A percentile compares a stretch with the other conserved stretches of the same genome.
These are phyloP conservation scores for Xerocomellus dryophilus DNA, from an alignment of 768 basidiomycete genomes.

Conservation along the genomic window DNA sequence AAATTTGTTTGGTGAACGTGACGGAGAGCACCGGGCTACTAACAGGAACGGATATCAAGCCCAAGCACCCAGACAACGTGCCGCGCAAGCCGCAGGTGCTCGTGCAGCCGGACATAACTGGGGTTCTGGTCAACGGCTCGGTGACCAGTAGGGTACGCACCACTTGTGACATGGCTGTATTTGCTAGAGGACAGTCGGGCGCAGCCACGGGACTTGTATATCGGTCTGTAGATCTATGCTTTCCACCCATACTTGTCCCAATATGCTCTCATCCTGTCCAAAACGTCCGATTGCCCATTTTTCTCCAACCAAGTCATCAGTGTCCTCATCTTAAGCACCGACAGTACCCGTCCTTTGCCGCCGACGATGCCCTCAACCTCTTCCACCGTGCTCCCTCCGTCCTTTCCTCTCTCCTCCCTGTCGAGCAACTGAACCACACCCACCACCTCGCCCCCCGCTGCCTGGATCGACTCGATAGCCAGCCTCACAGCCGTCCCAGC, in stretches of 20 bases:
- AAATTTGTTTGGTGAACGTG: constrained; percentile 43
- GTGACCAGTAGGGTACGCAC: constrained; percentile 21
- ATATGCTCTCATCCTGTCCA: constrained; percentile 75
- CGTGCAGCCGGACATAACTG: constrained; percentile 41
- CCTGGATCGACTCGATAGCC: constrained; percentile 70
- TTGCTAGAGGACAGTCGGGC: not conserved
- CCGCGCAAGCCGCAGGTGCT: constrained; percentile 15
- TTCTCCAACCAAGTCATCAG: constrained; percentile 78
- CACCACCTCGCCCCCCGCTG: constrained; percentile 75
- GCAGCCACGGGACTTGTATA: not conserved
- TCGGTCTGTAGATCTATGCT: constrained; percentile 13
- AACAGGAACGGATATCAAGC: constrained; percentile 54
- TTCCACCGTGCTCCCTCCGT: constrained; percentile 67
- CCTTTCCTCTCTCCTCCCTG: constrained; percentile 45
- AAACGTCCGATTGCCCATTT: constrained; percentile 60
- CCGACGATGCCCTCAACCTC: constrained; percentile 75
- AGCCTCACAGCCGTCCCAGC: constrained; percentile 84
- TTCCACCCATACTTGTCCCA: constrained; percentile 30
- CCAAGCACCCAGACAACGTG: constrained; percentile 48
- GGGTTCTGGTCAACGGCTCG: constrained; percentile 56
- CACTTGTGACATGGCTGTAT: not conserved
- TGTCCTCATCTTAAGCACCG: constrained; percentile 83
- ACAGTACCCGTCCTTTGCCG: constrained; percentile 64
- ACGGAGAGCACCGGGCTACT: constrained; percentile 32
- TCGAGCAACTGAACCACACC: constrained; percentile 88